These are phyloP conservation scores for Arthrocladium fulminans DNA, from an alignment of 2,329 filamentous ascomycete species.

Conservation along the genomic window DNA sequence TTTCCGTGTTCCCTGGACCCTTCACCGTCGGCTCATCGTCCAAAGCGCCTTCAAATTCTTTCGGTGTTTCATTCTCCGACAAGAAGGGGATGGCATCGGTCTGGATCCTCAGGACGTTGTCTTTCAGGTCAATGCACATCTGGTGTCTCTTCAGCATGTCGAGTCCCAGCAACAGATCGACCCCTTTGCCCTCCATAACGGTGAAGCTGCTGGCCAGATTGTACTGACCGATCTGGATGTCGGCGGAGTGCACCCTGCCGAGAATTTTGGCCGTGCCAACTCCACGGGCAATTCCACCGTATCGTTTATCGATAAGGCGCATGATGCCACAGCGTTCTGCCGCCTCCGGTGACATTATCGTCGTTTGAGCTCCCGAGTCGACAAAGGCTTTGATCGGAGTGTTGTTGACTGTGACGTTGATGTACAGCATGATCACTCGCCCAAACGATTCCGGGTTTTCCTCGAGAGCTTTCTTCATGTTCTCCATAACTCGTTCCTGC, in stretches of 20 bases:
- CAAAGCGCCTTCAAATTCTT: constrained; percentile 58
- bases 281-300: constrained; percentile 81
- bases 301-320: constrained; percentile 86
- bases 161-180: constrained; percentile 83
- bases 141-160: constrained; percentile 98
- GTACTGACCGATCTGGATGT: constrained; percentile 82
- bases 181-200: constrained; percentile 97
- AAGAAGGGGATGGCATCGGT: constrained; percentile 82
- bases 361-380: constrained; percentile 93
- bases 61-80: constrained; percentile 90
- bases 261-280: constrained; percentile 93
- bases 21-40: constrained; percentile 73
- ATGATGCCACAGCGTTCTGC: constrained; percentile 91
- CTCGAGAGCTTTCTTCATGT: constrained; percentile 92
- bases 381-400: constrained; percentile 90
- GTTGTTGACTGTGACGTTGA: constrained; percentile 90
- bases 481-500: constrained; percentile 88
- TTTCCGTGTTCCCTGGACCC: constrained; percentile 79
- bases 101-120: constrained; percentile 79
- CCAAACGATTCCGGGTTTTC: constrained; percentile 93
- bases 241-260: constrained; percentile 87
- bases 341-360: constrained; percentile 94
- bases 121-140: constrained; percentile 78
- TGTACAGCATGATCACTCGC: constrained; percentile 90
- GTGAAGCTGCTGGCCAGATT: constrained; percentile 93